Percentiles rank a stretch among this genome's conserved stretches.
Conservation (phyloP, 345 rosid genomes). For the Populus euphratica region DNA sequence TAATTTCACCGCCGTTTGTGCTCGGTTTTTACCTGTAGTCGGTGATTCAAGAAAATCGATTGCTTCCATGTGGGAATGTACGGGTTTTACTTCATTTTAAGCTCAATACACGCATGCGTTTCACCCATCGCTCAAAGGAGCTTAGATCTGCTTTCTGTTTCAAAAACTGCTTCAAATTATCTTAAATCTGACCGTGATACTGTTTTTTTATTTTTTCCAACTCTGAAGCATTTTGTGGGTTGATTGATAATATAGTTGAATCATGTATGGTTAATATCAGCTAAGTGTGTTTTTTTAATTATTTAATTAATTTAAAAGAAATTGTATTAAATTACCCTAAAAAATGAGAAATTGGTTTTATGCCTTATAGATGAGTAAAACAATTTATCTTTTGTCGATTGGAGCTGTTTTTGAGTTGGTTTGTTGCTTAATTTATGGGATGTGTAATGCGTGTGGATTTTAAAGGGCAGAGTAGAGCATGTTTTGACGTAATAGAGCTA, state of each 20-base stretch:
- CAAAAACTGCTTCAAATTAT: neutral
- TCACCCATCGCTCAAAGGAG: neutral
- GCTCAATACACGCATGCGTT: neutral
- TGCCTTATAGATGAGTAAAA: too few species aligned
- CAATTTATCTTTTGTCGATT: too few species aligned
- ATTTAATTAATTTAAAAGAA: neutral
- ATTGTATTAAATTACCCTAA: too few species aligned
- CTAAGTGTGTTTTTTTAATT: neutral
- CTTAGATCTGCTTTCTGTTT: slow-evolving; percentile 7
- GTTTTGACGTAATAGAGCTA: slow-evolving; percentile 3
- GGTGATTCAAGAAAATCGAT: neutral
- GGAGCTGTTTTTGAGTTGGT: too few species aligned
- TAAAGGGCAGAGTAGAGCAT: neutral
- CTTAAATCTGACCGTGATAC: too few species aligned
- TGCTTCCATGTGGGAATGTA: slow-evolving; percentile 5
- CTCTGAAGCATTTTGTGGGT: too few species aligned
- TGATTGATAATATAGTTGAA: too few species aligned
- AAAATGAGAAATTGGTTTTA: too few species aligned
- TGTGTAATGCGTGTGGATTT: neutral
- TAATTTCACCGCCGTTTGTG: neutral
- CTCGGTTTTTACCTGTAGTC: too few species aligned
- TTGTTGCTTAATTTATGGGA: too few species aligned
- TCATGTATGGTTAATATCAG: neutral
- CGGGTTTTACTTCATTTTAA: slow-evolving; percentile 2
- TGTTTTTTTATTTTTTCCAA: too few species aligned